Evolutionary conservation across 306 rosid species (phyloP).

Genomic region (Inga laurina): DNA sequence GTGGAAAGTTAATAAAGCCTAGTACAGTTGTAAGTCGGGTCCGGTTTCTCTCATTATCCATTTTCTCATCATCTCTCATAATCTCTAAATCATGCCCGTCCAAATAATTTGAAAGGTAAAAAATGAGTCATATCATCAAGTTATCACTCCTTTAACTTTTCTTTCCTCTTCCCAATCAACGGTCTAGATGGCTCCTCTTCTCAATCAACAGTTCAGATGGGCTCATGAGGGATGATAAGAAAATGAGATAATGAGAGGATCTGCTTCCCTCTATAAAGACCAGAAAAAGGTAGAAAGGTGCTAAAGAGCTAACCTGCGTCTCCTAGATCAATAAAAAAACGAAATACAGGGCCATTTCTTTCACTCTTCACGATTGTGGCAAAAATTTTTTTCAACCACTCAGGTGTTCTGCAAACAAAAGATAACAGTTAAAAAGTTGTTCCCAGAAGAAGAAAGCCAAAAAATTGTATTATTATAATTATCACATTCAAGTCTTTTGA

Average conservation of each 20-base stretch:
- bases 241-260: too few species aligned
- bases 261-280: not conserved
- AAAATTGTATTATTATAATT: not conserved
- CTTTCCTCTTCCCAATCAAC: too few species aligned
- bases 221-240: too few species aligned
- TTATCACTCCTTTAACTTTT: too few species aligned
- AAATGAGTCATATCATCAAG: too few species aligned
- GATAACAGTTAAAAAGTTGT: conserved; percentile 5
- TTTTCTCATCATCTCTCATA: too few species aligned
- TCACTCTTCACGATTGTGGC: conserved; percentile 75
- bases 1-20: not conserved
- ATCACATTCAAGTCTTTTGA: conserved; percentile 17
- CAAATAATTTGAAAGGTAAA: too few species aligned
- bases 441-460: conserved; percentile 6
- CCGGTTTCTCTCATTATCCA: too few species aligned
- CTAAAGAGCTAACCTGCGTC: conserved; percentile 78
- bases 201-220: too few species aligned
- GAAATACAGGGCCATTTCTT: conserved; percentile 90
- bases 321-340: conserved; percentile 94
- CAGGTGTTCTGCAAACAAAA: conserved; percentile 71
- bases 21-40: conserved; percentile 13
- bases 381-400: conserved; percentile 92
- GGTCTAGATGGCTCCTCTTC: too few species aligned
- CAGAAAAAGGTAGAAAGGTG: not conserved
- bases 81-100: too few species aligned